phyloP scores from a whole-genome alignment of 495 filamentous ascomycete species.

The Aspergillus ellipticus region DNA sequence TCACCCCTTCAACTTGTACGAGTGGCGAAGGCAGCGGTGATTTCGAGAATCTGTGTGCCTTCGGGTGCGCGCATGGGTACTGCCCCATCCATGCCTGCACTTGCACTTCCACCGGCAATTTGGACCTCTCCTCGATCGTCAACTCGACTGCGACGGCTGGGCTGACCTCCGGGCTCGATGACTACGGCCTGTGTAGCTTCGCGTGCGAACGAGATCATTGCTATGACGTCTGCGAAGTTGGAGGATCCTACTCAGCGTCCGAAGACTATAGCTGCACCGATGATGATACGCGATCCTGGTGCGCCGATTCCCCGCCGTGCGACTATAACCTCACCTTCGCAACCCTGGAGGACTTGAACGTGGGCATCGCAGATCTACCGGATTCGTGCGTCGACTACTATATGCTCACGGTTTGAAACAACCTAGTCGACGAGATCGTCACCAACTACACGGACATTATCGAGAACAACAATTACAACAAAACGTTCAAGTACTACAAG shows the following conservation, averaged over 20 bases:
- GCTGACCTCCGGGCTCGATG: neutral
- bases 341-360: neutral
- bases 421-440: neutral
- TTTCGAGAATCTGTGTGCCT: conserved; percentile 13
- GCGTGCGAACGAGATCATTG: neutral
- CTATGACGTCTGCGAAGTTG: neutral
- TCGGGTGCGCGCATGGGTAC: conserved; percentile 15
- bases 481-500: neutral
- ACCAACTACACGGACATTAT: neutral
- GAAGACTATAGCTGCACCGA: neutral
- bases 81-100: conserved; percentile 18
- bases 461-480: neutral
- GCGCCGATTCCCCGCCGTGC: neutral
- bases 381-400: neutral
- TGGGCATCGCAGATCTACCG: neutral
- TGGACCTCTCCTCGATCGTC: neutral
- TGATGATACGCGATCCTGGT: neutral
- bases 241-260: neutral
- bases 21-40: conserved; percentile 3
- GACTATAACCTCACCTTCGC: neutral
- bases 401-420: neutral
- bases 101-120: conserved; percentile 1
- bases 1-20: neutral
- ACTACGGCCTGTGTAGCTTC: neutral
- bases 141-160: neutral